phyloP scores from a whole-genome alignment of 2,329 filamentous ascomycete species.

The Pseudogymnoascus sp. region DNA sequence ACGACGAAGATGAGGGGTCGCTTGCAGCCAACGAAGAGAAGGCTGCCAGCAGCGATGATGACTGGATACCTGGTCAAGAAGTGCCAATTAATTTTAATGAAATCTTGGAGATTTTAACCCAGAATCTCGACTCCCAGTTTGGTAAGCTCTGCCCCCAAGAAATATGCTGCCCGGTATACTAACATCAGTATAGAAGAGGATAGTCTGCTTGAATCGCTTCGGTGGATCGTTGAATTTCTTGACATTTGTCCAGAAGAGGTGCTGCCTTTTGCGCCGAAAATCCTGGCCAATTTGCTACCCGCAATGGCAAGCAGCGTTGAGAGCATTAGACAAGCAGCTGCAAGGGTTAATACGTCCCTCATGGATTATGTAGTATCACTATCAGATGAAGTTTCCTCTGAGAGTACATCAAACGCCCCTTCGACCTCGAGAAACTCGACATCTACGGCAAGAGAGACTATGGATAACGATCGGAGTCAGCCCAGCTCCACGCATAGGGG shows the following conservation, averaged over 20 bases:
- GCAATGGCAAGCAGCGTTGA: conserved; percentile 90
- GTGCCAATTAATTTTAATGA: conserved; percentile 88
- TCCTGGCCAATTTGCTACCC: conserved; percentile 84
- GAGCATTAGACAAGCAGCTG: conserved; percentile 78
- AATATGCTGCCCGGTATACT: neutral
- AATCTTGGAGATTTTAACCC: conserved; percentile 84
- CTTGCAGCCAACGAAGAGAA: conserved; percentile 48
- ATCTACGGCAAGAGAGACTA: conserved; percentile 29
- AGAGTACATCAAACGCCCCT: conserved; percentile 31
- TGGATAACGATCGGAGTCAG: conserved; percentile 24
- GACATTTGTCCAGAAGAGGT: conserved; percentile 98
- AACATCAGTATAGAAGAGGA: conserved; percentile 60
- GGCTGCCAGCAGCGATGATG: conserved; percentile 64
- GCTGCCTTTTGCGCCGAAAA: conserved; percentile 83
- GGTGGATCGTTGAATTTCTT: conserved; percentile 94
- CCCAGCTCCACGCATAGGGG: conserved; percentile 25
- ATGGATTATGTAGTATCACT: conserved; percentile 93
- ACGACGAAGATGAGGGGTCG: conserved; percentile 53
- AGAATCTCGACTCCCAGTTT: conserved; percentile 74
- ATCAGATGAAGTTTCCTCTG: conserved; percentile 52
- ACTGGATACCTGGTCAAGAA: conserved; percentile 96
- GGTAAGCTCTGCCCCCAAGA: conserved; percentile 40
- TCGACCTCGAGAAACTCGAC: conserved; percentile 34
- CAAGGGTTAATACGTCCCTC: conserved; percentile 79
- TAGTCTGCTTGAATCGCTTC: conserved; percentile 78